Conservation (phyloP, 352 stramenopile genomes). For the Peronospora tabacina region DNA sequence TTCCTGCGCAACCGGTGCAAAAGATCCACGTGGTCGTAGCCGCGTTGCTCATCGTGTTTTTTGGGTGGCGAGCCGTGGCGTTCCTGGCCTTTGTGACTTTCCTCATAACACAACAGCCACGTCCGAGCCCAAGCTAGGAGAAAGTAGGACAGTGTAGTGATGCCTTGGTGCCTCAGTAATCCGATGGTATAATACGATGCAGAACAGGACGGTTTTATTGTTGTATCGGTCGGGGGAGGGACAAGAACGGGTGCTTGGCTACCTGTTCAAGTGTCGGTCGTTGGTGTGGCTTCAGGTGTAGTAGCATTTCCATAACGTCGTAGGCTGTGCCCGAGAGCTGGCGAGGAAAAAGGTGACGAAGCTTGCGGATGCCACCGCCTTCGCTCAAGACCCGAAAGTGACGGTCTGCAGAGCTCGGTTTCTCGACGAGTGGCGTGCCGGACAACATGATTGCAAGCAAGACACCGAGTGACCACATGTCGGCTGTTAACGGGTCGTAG, state of each 20-base stretch:
- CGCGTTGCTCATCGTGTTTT: conserved; percentile 45
- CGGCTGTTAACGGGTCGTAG: conserved; percentile 40
- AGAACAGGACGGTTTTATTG: conserved; percentile 1
- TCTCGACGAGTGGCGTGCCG: conserved; percentile 39
- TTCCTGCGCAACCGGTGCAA: conserved; percentile 44
- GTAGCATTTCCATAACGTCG: conserved; percentile 25
- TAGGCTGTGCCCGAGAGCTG: conserved; percentile 21
- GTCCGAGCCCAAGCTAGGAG: no score
- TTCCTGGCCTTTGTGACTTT: conserved; percentile 65
- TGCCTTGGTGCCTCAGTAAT: background rate
- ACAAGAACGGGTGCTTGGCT: conserved; percentile 30
- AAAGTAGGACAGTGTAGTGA: no score
- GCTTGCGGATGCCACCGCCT: conserved; percentile 32
- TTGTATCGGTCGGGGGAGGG: background rate
- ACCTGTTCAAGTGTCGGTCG: conserved; percentile 39
- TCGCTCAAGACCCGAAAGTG: conserved; percentile 36
- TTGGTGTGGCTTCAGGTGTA: conserved; percentile 26
- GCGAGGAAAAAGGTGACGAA: conserved; percentile 36
- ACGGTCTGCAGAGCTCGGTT: conserved; percentile 27
- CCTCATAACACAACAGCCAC: conserved; percentile 42
- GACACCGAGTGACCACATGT: conserved; percentile 58
- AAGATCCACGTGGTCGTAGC: conserved; percentile 65
- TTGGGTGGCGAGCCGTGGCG: conserved; percentile 67
- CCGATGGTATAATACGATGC: conserved; percentile 17
- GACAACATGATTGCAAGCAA: conserved; percentile 57